Evolutionary conservation across 2,329 filamentous ascomycete genomes (phyloP).

Genomic region (Taxawa tesnikishii): DNA sequence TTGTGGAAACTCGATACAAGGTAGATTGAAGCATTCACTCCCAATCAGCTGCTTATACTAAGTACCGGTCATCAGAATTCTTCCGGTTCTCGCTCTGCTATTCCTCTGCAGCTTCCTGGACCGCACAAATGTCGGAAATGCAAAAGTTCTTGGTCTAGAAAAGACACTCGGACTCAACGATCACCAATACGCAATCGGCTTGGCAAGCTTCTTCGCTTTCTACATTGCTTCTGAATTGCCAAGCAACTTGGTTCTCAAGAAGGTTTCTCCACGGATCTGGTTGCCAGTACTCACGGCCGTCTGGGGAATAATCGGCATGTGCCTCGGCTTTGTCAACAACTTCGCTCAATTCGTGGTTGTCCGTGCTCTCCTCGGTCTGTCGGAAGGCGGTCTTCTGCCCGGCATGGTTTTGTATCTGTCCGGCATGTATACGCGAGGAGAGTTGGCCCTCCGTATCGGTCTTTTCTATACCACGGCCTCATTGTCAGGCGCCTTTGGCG

Average conservation of each 20-base stretch:
- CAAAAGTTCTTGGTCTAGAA: conserved; percentile 26
- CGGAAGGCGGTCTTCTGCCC: conserved; percentile 25
- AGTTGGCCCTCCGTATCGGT: conserved; percentile 22
- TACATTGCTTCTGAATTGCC: conserved; percentile 37
- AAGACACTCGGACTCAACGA: conserved; percentile 24
- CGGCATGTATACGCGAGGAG: conserved; percentile 25
- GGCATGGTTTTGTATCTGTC: conserved; percentile 26
- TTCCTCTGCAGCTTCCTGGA: conserved; percentile 6
- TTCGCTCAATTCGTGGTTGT: conserved; percentile 27
- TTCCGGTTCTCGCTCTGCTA: conserved; percentile 34
- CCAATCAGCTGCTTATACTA: no score
- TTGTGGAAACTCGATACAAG: conserved; percentile 39
- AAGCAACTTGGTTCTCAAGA: conserved; percentile 17
- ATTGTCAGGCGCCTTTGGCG: conserved; percentile 13
- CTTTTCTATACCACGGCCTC: conserved; percentile 21
- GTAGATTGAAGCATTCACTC: conserved; percentile 10
- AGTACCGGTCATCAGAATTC: conserved; percentile 43
- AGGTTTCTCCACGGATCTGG: conserved; percentile 27
- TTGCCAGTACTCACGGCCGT: conserved; percentile 23
- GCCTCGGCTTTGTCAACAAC: conserved; percentile 27
- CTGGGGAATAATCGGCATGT: conserved; percentile 26
- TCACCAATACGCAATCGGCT: conserved; percentile 28
- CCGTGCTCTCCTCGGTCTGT: conserved; percentile 26
- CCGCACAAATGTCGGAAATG: conserved; percentile 25
- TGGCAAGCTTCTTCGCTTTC: conserved; percentile 31